Evolutionary conservation across 345 rosid species (phyloP).

Genomic region (Bruguiera sexangula): DNA sequence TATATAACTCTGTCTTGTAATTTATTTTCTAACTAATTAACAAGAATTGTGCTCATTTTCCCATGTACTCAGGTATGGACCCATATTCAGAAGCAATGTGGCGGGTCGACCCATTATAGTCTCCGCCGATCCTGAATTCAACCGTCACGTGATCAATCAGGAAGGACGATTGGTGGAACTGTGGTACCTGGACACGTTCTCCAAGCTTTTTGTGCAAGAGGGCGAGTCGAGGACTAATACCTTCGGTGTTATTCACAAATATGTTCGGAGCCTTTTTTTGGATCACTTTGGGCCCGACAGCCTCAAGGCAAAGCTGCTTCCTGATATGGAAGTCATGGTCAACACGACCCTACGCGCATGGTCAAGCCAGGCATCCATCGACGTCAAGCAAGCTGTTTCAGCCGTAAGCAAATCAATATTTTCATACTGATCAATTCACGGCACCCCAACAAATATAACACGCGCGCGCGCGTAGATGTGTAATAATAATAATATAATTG

Average conservation of each 20-base stretch:
- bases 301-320: constrained; percentile 20
- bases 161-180: constrained; percentile 18
- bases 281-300: constrained; percentile 21
- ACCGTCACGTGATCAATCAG: constrained; percentile 19
- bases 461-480: too few relatives aligned
- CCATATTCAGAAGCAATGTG: constrained; percentile 20
- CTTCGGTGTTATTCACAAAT: constrained; percentile 11
- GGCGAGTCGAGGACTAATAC: constrained; percentile 9
- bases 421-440: constrained; percentile 19
- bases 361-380: constrained; percentile 11
- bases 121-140: constrained; percentile 23
- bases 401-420: background rate
- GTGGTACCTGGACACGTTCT: constrained; percentile 21
- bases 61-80: constrained; percentile 16
- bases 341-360: constrained; percentile 9
- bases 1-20: background rate
- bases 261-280: constrained; percentile 8
- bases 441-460: constrained; percentile 17
- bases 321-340: constrained; percentile 14
- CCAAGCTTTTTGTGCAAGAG: constrained; percentile 18
- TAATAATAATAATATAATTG: too few relatives aligned
- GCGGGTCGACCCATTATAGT: constrained; percentile 19
- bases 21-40: background rate
- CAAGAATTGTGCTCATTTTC: too few relatives aligned
- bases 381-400: constrained; percentile 1